Percentiles rank a stretch among this genome's conserved stretches.
phyloP scores from a whole-genome alignment of 148 eudicot genomes.

The Arctostaphylos glauca region DNA sequence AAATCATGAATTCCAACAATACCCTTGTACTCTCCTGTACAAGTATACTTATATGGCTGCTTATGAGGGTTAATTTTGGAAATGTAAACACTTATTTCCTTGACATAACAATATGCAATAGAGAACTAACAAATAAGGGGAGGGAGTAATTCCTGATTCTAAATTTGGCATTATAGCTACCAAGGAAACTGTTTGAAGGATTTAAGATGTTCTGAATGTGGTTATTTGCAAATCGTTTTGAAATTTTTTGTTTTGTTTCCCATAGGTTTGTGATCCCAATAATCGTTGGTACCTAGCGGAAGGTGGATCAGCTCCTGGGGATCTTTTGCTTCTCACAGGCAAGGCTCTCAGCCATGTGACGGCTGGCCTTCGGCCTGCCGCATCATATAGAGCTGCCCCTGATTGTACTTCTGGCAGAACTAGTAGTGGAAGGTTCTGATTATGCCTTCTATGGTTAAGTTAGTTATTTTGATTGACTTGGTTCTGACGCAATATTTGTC shows the following conservation, averaged over 20 bases:
- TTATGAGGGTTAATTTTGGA: not conserved
- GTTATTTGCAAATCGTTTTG: constrained; percentile 25
- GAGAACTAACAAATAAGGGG: not conserved
- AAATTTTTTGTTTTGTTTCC: constrained; percentile 16
- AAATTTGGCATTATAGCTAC: not conserved
- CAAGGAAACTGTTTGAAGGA: not conserved
- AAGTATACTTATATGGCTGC: not conserved
- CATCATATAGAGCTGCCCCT: constrained; percentile 54
- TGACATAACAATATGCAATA: not conserved
- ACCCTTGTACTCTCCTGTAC: not conserved
- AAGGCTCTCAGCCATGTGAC: constrained; percentile 90
- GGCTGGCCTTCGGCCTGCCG: constrained; percentile 89
- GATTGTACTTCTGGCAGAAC: constrained; percentile 39
- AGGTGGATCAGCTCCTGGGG: constrained; percentile 57
- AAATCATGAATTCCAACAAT: not conserved
- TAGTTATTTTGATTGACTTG: constrained; percentile 15
- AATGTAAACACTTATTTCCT: not conserved
- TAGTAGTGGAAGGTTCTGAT: constrained; percentile 63
- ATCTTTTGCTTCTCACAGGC: constrained; percentile 71
- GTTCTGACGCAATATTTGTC: not conserved
- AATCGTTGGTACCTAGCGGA: constrained; percentile 93
- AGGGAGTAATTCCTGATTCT: not conserved
- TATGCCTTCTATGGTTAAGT: not conserved
- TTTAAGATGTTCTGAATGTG: constrained; percentile 1
- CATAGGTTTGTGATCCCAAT: constrained; percentile 88